A percentile compares a stretch with the other conserved stretches of the same genome.
Conservation (phyloP, 1,139 yeast species). For the Nakaseomyces uthaithaninus region DNA sequence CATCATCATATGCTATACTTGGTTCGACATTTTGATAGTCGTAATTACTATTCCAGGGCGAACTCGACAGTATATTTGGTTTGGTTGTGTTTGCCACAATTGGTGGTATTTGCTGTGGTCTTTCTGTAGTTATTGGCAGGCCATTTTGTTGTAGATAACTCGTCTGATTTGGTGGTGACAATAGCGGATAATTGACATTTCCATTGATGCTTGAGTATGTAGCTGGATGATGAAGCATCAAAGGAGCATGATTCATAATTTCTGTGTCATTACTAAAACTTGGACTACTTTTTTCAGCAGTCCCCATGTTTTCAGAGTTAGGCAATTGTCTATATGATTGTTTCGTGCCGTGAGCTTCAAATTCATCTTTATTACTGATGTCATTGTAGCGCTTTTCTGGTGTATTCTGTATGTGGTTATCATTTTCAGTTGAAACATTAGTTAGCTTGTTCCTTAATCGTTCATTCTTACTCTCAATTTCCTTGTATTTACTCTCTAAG, state of each 20-base stretch:
- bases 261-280: conserved; percentile 4
- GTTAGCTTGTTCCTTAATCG: conserved; percentile 17
- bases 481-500: conserved; percentile 22
- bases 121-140: background rate
- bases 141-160: background rate
- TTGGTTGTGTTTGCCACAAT: background rate
- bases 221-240: conserved; percentile 22
- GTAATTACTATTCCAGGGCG: conserved; percentile 3
- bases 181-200: conserved; percentile 1
- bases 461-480: conserved; percentile 19
- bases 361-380: background rate
- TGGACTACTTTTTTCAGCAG: background rate
- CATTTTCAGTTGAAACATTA: conserved; percentile 21
- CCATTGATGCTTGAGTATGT: conserved; percentile 13
- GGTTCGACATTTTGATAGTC: conserved; percentile 12
- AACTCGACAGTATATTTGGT: background rate
- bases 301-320: conserved; percentile 3
- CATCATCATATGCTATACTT: conserved; percentile 26
- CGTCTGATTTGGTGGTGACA: conserved; percentile 6
- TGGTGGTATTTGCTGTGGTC: background rate
- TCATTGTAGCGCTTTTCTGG: background rate
- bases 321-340: background rate
- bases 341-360: background rate
- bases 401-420: conserved; percentile 2
- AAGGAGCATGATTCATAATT: background rate